These are phyloP conservation scores for Xylaria sp. DNA, from an alignment of 495 filamentous ascomycete species.

Conservation along the genomic window DNA sequence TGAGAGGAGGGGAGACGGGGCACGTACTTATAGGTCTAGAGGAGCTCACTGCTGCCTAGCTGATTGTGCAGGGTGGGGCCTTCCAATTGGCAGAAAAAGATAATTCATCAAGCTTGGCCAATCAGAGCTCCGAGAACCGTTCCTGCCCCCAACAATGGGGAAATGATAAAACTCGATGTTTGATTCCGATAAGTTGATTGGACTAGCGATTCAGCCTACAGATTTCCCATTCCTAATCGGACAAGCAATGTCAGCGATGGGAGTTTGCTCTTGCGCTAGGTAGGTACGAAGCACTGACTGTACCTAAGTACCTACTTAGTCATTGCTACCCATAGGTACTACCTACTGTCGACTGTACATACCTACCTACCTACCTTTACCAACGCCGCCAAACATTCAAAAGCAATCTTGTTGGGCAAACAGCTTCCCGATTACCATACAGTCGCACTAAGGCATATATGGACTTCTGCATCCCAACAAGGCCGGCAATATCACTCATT, in stretches of 20 bases:
- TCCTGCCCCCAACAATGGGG: background rate
- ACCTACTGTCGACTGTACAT: no score
- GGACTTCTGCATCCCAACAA: no score
- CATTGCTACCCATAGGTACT: no score
- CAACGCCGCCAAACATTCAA: no score
- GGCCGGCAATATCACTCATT: no score
- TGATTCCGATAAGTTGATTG: background rate
- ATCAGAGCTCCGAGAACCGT: background rate
- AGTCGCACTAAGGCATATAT: no score
- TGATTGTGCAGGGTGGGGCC: constrained; percentile 33
- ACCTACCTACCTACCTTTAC: no score
- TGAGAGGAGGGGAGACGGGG: constrained; percentile 24
- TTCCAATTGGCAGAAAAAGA: background rate
- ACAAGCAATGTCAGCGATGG: background rate
- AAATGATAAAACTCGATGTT: constrained; percentile 5
- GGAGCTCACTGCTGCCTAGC: constrained; percentile 7
- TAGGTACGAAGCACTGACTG: no score
- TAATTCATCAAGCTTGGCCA: background rate
- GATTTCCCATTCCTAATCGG: background rate
- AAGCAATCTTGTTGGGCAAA: no score
- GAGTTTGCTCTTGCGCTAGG: no score
- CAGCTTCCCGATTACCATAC: no score
- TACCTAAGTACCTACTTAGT: no score
- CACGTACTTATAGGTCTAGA: constrained; percentile 36
- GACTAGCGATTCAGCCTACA: background rate